These are phyloP conservation scores for Galerina marginata DNA, from an alignment of 768 basidiomycete genomes.

Conservation along the genomic window DNA sequence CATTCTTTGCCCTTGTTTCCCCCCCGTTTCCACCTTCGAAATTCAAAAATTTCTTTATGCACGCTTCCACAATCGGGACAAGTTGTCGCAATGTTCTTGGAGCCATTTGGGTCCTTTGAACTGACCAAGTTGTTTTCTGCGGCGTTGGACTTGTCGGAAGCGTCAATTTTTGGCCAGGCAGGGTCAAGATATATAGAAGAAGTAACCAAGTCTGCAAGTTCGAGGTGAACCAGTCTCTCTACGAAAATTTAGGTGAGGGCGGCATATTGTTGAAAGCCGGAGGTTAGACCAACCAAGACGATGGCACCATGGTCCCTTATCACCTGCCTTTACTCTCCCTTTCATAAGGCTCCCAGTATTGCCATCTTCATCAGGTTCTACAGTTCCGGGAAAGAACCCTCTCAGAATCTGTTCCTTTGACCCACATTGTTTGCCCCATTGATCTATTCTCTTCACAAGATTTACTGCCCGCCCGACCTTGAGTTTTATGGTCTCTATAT, in stretches of 20 bases:
- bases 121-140: constrained; percentile 26
- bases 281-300: constrained; percentile 52
- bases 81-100: constrained; percentile 21
- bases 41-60: constrained; percentile 84
- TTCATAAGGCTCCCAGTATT: constrained; percentile 59
- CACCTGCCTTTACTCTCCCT: constrained; percentile 66
- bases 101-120: constrained; percentile 3
- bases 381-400: constrained; percentile 73
- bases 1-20: constrained; percentile 70
- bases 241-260: constrained; percentile 1
- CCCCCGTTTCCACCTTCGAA: constrained; percentile 59
- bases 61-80: constrained; percentile 53
- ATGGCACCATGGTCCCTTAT: constrained; percentile 70
- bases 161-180: constrained; percentile 44
- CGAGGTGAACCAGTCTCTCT: constrained; percentile 82
- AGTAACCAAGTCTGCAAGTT: constrained; percentile 70
- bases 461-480: constrained; percentile 85
- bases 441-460: constrained; percentile 70
- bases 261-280: neutral
- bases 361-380: constrained; percentile 38
- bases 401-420: constrained; percentile 77
- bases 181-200: constrained; percentile 65
- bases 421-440: constrained; percentile 84
- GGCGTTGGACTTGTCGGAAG: constrained; percentile 17
- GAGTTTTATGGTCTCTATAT: constrained; percentile 55